phyloP scores from a whole-genome alignment of 352 stramenopile species.

The Globisporangium orthogonon region DNA sequence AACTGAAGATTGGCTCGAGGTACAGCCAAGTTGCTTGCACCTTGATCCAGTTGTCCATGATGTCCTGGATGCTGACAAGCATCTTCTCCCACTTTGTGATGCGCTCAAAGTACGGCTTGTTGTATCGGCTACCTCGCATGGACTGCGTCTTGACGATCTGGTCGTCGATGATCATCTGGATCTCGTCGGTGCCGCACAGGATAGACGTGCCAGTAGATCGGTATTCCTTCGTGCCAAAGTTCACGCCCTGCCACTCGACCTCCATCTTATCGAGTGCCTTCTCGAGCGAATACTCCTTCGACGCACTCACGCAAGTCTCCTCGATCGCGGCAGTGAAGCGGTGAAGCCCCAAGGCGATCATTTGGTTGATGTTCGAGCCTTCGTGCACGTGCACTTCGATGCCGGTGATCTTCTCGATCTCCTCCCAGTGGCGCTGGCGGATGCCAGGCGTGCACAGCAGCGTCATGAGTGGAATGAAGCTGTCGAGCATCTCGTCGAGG shows the following conservation, averaged over 20 bases:
- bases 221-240: constrained; percentile 93
- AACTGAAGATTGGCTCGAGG: constrained; percentile 91
- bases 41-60: constrained; percentile 94
- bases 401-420: constrained; percentile 85
- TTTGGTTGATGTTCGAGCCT: constrained; percentile 87
- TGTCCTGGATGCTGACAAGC: constrained; percentile 87
- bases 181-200: constrained; percentile 82
- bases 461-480: constrained; percentile 89
- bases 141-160: constrained; percentile 95
- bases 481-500: constrained; percentile 82
- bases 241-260: constrained; percentile 87
- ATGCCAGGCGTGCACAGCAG: constrained; percentile 91
- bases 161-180: constrained; percentile 93
- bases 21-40: constrained; percentile 92
- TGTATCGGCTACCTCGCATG: constrained; percentile 91
- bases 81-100: constrained; percentile 89
- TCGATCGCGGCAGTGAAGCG: constrained; percentile 88
- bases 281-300: constrained; percentile 93
- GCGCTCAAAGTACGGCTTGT: constrained; percentile 88
- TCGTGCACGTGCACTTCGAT: constrained; percentile 88
- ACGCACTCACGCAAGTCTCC: constrained; percentile 90
- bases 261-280: constrained; percentile 93
- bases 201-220: constrained; percentile 92
- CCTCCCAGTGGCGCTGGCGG: constrained; percentile 89
- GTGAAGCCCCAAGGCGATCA: constrained; percentile 85